These are phyloP conservation scores for Botryotinia globosa DNA, from an alignment of 2,329 filamentous ascomycete genomes.

Conservation along the genomic window DNA sequence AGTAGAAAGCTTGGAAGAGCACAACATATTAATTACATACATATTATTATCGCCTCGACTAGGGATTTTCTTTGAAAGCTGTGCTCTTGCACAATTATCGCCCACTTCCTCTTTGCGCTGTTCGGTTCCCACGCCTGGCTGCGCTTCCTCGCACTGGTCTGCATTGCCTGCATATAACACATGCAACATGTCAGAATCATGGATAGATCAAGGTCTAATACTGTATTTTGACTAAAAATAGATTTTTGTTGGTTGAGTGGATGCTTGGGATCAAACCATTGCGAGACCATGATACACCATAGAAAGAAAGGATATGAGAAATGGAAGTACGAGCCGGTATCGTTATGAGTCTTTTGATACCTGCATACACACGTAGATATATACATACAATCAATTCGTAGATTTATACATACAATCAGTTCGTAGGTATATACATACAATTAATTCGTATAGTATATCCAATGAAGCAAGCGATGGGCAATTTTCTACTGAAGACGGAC, in stretches of 20 bases:
- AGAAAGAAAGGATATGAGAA: neutral
- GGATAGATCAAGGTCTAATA: neutral
- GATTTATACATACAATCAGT: no score
- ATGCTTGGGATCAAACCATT: neutral
- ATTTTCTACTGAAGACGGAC: neutral
- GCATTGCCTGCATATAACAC: neutral
- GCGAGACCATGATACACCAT: neutral
- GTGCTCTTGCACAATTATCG: slow-evolving; percentile 14
- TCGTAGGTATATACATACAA: neutral
- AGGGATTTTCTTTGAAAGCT: neutral
- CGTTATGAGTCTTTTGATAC: neutral
- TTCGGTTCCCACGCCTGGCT: neutral
- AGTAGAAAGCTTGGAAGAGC: neutral
- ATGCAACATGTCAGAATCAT: slow-evolving; percentile 9
- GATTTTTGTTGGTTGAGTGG: neutral
- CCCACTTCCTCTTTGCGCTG: neutral
- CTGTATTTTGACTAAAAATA: no score
- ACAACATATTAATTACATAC: slow-evolving; percentile 13
- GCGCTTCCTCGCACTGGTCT: neutral
- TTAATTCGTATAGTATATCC: neutral
- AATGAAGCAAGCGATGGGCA: neutral
- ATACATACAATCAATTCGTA: no score
- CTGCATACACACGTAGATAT: neutral
- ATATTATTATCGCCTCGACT: slow-evolving; percentile 6
- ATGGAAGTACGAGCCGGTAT: neutral